phyloP scores from a whole-genome alignment of 371 early-diverging fungal species.

The Ordospora colligata region DNA sequence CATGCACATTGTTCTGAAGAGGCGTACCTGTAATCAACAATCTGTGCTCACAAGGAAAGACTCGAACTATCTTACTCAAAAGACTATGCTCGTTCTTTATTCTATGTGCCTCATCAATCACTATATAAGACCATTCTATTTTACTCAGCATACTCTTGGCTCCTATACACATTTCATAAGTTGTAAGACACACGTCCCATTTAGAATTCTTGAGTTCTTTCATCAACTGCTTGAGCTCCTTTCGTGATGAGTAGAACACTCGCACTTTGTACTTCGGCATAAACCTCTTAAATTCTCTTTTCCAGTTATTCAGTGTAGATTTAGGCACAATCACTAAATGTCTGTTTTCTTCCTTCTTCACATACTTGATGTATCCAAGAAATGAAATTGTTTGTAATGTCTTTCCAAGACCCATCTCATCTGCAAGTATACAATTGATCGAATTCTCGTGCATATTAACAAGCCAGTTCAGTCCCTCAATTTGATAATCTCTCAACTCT shows the following conservation, averaged over 20 bases:
- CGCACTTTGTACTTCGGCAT: conserved; percentile 72
- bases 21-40: conserved; percentile 96
- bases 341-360: conserved; percentile 43
- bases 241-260: conserved; percentile 73
- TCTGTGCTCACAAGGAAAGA: conserved; percentile 72
- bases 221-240: conserved; percentile 70
- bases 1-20: conserved; percentile 90
- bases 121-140: conserved; percentile 77
- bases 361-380: conserved; percentile 40
- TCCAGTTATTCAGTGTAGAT: conserved; percentile 90
- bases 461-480: conserved; percentile 95
- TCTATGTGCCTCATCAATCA: conserved; percentile 97
- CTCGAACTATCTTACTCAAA: conserved; percentile 78
- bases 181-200: conserved; percentile 85
- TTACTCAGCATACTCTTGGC: conserved; percentile 74
- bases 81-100: conserved; percentile 93
- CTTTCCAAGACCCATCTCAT: conserved; percentile 92
- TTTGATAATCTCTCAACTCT: conserved; percentile 66
- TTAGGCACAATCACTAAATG: conserved; percentile 90
- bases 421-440: conserved; percentile 89
- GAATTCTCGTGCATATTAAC: conserved; percentile 84
- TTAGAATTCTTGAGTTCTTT: conserved; percentile 66
- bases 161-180: conserved; percentile 85
- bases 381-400: conserved; percentile 86
- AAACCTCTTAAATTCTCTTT: conserved; percentile 79